These are phyloP conservation scores for Biscutella laevigata DNA, from an alignment of 441 rosid species.

Conservation along the genomic window DNA sequence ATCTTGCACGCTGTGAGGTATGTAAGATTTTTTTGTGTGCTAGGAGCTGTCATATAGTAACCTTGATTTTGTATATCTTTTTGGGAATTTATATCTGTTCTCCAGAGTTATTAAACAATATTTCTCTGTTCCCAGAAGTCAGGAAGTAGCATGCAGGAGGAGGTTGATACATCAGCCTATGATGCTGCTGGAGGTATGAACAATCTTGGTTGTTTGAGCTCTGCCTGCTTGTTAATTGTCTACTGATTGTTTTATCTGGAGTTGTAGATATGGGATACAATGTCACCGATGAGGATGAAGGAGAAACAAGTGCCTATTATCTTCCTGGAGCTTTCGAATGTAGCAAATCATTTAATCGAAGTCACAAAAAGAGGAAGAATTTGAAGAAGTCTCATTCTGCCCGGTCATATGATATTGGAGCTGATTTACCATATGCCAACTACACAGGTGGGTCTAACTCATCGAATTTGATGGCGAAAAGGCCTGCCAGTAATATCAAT, in stretches of 20 bases:
- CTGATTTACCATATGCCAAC: constrained; percentile 51
- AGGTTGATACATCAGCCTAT: constrained; percentile 69
- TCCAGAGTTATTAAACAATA: constrained; percentile 3
- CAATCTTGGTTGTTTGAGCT: constrained; percentile 9
- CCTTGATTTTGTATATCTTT: constrained; percentile 8
- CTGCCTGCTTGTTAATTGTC: constrained; percentile 14
- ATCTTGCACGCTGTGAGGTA: constrained; percentile 64
- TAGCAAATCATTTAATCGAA: constrained; percentile 42
- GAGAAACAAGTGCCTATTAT: constrained; percentile 71
- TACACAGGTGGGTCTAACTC: constrained; percentile 43
- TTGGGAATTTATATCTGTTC: constrained; percentile 8
- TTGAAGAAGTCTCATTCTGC: constrained; percentile 40
- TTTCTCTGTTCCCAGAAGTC: constrained; percentile 46
- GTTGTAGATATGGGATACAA: constrained; percentile 53
- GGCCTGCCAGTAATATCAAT: constrained; percentile 53
- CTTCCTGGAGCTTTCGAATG: constrained; percentile 56
- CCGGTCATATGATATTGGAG: constrained; percentile 60
- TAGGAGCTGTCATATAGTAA: constrained; percentile 12
- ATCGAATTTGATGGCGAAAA: constrained; percentile 47
- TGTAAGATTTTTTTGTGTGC: constrained; percentile 10
- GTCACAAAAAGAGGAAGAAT: constrained; percentile 62
- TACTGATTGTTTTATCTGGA: constrained; percentile 26
- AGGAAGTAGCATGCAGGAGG: constrained; percentile 75
- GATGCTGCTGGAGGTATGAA: constrained; percentile 66
- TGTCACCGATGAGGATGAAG: constrained; percentile 78